Percentiles rank a stretch among this genome's conserved stretches.
These are phyloP conservation scores for Arthrobotrys pseudoclavata DNA, from an alignment of 2,329 filamentous ascomycete species.

Conservation along the genomic window DNA sequence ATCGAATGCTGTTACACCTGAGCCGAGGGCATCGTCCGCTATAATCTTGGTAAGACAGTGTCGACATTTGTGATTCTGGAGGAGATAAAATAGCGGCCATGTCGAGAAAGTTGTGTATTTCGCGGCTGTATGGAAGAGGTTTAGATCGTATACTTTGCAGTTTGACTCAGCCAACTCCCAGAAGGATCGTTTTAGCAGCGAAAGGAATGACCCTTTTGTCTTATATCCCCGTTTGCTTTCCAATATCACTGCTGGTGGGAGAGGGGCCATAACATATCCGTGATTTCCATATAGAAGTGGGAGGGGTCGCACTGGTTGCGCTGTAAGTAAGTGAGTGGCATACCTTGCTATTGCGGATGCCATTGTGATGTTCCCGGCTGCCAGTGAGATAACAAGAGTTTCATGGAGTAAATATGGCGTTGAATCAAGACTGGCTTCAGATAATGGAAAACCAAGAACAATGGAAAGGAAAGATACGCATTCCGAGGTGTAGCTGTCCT, in stretches of 20 bases:
- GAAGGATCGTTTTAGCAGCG: background rate
- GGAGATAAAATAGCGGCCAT: background rate
- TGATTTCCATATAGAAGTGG: background rate
- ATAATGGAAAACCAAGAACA: background rate
- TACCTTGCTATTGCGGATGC: background rate
- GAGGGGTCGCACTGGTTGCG: background rate
- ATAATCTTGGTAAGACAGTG: background rate
- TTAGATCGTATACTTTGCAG: background rate
- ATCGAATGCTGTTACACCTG: background rate
- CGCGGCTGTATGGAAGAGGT: background rate
- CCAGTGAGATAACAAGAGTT: background rate
- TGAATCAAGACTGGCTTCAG: background rate
- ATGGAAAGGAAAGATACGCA: background rate
- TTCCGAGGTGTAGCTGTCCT: background rate
- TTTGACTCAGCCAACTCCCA: background rate
- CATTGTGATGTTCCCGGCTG: background rate
- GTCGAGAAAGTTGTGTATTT: background rate
- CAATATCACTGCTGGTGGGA: background rate
- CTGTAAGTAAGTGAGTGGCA: background rate
- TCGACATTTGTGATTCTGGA: background rate
- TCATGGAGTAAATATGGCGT: background rate
- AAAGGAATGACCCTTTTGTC: background rate
- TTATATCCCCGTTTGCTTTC: background rate
- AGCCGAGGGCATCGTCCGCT: background rate
- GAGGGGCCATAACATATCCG: background rate